Base-by-base conservation (phyloP, 2,329 filamentous ascomycete genomes). In the Claviceps spartinae region DNA sequence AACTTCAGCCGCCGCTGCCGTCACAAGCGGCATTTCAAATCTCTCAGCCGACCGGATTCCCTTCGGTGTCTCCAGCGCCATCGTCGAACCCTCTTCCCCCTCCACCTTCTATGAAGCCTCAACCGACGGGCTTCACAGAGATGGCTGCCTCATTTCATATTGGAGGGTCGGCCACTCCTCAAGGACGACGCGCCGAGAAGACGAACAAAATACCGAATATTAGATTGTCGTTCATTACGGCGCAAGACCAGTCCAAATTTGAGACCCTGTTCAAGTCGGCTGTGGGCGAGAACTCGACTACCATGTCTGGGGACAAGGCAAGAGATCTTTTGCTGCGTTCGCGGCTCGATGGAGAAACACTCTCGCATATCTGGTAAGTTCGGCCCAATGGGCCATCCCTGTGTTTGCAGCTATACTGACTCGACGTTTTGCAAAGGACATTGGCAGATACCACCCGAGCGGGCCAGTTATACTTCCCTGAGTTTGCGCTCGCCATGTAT, bases 401-500 rank as follows among this genome's bases (percentile, higher is more conserved):
- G 36, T 30, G 7, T 26, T 41, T 20, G 6, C 11, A 14, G 26
- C 22, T 22, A 44, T 26, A 14, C 34, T 41, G 22, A 51, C n/a
- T 36, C 18, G 14, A 50, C 45, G 30, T 52, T 34, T 34, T 9
- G 46, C 42, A 14, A 38, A 91, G 86, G 88, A 88, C 88, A 20
- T 73, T 98, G 22, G 87, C 89, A 47, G 93, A 98, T 69, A 96
- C 93, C 9, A 98, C 93, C 47, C 91, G 94, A 67, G 93, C 91
- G 14, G 93, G 93, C 46, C 90, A 96, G 67, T 79, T 98, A 36
- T 85, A 96, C 64, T 98, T 98, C 65, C 93, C 93, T 43, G 93
- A 98, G 69, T 98, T 98, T 59, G 93, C 93, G 7, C 75, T 98
- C 53, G 88, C 93, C 56, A 97, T 98, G 93, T 98, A 98, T 62